Conservation (phyloP, 768 basidiomycete species). For the Auricularia auricula-judae region DNA sequence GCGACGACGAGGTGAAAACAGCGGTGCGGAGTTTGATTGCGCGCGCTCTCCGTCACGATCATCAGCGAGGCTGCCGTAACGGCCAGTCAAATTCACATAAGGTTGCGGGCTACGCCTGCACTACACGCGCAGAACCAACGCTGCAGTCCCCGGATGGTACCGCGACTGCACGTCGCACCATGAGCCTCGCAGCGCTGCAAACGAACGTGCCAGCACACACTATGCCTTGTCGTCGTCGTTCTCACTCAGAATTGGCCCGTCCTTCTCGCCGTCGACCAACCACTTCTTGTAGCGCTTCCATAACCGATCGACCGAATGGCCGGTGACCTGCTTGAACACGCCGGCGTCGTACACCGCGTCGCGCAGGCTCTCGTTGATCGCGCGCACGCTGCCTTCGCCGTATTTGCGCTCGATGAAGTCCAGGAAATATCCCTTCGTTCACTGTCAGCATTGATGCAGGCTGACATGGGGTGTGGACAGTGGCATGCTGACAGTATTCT, state of each 20-base stretch:
- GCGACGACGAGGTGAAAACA: too few relatives aligned
- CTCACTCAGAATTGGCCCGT: not conserved
- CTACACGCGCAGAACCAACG: too few relatives aligned
- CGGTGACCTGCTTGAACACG: constrained; percentile 44
- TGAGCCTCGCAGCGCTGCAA: not conserved
- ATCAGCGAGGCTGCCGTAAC: too few relatives aligned
- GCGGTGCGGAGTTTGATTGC: too few relatives aligned
- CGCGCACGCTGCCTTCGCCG: constrained; percentile 41
- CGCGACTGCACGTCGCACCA: too few relatives aligned
- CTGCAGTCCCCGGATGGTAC: too few relatives aligned
- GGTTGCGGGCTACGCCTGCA: too few relatives aligned
- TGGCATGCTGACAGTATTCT: constrained; percentile 30
- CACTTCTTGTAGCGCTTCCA: constrained; percentile 40
- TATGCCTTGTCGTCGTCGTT: not conserved
- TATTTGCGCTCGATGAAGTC: constrained; percentile 36
- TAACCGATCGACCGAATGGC: constrained; percentile 39
- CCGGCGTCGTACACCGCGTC: constrained; percentile 36
- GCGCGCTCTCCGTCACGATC: too few relatives aligned
- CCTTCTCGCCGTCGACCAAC: not conserved
- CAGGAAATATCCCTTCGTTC: constrained; percentile 46
- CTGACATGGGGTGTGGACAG: not conserved
- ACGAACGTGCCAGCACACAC: not conserved
- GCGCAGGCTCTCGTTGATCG: constrained; percentile 46
- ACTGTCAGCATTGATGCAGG: not conserved
- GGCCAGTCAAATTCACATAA: too few relatives aligned